Conservation (phyloP, 2,329 filamentous ascomycete genomes). For the Ascosphaera apis region DNA sequence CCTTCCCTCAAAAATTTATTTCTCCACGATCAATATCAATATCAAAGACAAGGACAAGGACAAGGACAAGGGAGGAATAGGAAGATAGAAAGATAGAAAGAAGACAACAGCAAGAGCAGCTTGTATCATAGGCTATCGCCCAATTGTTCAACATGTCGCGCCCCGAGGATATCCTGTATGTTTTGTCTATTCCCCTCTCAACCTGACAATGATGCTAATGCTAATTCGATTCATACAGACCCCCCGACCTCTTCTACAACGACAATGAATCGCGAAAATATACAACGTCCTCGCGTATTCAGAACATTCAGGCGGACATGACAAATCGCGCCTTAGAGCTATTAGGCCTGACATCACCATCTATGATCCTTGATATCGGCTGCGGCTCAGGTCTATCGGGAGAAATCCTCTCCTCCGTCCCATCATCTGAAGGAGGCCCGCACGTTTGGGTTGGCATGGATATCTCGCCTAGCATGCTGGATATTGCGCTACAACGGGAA, state of each 20-base stretch:
- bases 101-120: not conserved
- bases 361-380: conserved; percentile 84
- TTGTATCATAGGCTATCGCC: not conserved
- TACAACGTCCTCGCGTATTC: conserved; percentile 85
- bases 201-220: not conserved
- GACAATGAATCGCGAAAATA: conserved; percentile 92
- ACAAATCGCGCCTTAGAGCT: conserved; percentile 81
- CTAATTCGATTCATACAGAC: conserved; percentile 27
- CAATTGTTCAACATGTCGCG: conserved; percentile 53
- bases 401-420: conserved; percentile 63
- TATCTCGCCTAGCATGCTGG: conserved; percentile 87
- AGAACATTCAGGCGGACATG: conserved; percentile 88
- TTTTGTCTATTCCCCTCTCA: conserved; percentile 3
- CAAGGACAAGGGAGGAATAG: too few relatives aligned
- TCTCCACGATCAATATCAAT: too few relatives aligned
- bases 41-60: too few relatives aligned
- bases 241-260: conserved; percentile 94
- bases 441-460: conserved; percentile 98
- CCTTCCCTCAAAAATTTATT: too few relatives aligned
- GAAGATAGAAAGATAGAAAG: too few relatives aligned
- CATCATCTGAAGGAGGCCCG: conserved; percentile 50
- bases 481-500: conserved; percentile 72
- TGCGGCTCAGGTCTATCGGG: conserved; percentile 88
- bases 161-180: conserved; percentile 80
- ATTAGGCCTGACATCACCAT: conserved; percentile 55